Conservation (phyloP, 805 yeast genomes). For the Nakazawaea wickerhamii region DNA sequence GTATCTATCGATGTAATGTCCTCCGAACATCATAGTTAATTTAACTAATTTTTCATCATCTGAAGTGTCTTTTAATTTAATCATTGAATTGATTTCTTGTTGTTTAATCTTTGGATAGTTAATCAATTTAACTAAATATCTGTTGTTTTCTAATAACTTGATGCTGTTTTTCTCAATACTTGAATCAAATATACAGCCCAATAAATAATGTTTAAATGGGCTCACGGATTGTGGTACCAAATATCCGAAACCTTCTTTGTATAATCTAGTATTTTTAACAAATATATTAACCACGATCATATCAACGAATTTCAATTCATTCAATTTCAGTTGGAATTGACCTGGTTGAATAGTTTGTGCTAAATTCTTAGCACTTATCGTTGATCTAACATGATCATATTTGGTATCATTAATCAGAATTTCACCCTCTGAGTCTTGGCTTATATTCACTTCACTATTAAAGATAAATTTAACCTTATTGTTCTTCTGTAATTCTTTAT, state of each 20-base stretch:
- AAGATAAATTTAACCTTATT: constrained; percentile 37
- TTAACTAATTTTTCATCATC: constrained; percentile 45
- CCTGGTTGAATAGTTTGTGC: constrained; percentile 25
- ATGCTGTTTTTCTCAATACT: constrained; percentile 59
- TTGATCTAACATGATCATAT: constrained; percentile 56
- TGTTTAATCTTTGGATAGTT: constrained; percentile 17
- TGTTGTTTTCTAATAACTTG: constrained; percentile 7
- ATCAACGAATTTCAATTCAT: constrained; percentile 33
- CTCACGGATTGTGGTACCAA: constrained; percentile 60
- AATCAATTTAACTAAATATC: constrained; percentile 15
- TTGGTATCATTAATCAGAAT: constrained; percentile 5
- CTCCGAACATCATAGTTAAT: constrained; percentile 89
- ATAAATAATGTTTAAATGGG: constrained; percentile 47
- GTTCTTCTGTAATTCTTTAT: constrained; percentile 28
- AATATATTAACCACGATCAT: constrained; percentile 68
- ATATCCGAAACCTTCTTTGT: constrained; percentile 73
- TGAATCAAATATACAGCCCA: constrained; percentile 91
- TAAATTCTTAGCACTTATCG: constrained; percentile 43
- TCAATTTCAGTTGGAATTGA: constrained; percentile 15
- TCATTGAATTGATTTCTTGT: constrained; percentile 15
- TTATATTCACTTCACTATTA: constrained; percentile 16
- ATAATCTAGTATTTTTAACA: constrained; percentile 41
- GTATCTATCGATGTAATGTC: constrained; percentile 37
- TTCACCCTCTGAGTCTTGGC: constrained; percentile 9
- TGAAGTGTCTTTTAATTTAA: constrained; percentile 10